Base-by-base conservation (phyloP, 768 basidiomycete species). In the Glaciozyma antarctica region DNA sequence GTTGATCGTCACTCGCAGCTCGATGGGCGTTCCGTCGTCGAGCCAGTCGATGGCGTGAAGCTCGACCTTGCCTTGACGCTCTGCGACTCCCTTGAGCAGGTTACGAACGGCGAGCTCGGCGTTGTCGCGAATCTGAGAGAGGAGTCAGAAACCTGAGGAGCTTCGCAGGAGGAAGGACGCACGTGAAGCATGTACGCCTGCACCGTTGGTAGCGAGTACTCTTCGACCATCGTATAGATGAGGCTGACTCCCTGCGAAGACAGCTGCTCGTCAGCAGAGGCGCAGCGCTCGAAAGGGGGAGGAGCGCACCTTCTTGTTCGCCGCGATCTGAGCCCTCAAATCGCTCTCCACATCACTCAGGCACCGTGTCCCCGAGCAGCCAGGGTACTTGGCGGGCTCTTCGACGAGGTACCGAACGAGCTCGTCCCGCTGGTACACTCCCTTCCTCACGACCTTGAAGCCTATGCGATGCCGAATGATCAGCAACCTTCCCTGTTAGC, bases 261-360 rank as follows among this genome's bases (percentile, higher is more conserved):
- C n/a, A 32, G 19, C 38, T 56, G 34, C 38, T 22, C 32, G 38
- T 41, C 63, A 26, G 5, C 49, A 28, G 15, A 67, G 30, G 41
- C 22, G n/a, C 74, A 83, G 67, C 75, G 89, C 88, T 83, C 53
- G 85, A 84, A 72, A 87, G 88, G 86, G 43, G 89, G 9, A 84
- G 17, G 90, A 26, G 9, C n/a, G 15, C n/a, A 52, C 93, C 77
- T 93, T 92, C 76, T 91, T 83, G 75, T 95, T 95, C 10, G 91
- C 90, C 2, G 90, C 89, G 67, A 93, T 86, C 89, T 93, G 90
- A 61, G 91, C 91, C 76, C 90, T 90, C 58, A 94, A 75, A 75
- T 94, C 91, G 72, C 88, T 90, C 78, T 91, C 91, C 1, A 94
- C 91, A 68, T 92, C 90, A 55, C 86, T 80, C 60, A 92, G 84